phyloP scores from a whole-genome alignment of 192 early-diverging fungal genomes.

The Entomortierella chlamydospora region DNA sequence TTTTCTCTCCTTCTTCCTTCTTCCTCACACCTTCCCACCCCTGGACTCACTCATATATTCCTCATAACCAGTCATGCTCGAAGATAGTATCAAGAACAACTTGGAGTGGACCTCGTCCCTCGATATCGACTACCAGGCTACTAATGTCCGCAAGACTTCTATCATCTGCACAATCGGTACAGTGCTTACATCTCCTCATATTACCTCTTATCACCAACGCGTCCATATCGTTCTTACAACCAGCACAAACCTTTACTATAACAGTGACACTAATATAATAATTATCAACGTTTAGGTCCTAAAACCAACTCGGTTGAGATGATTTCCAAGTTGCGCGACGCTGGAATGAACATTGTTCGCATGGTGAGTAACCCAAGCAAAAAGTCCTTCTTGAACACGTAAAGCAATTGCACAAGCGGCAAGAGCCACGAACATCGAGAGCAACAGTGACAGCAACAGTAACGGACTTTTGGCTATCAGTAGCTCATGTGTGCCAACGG shows the following conservation, averaged over 20 bases:
- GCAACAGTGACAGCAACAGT: no score
- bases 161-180: slow-evolving; percentile 87
- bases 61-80: slow-evolving; percentile 22
- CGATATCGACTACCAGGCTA: slow-evolving; percentile 67
- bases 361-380: slow-evolving; percentile 54
- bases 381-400: neutral
- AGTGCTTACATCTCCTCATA: neutral
- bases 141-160: slow-evolving; percentile 80
- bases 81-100: slow-evolving; percentile 65
- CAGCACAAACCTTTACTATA: no score
- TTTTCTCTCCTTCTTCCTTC: neutral
- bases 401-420: no score
- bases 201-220: no score
- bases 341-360: slow-evolving; percentile 88
- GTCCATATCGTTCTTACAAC: no score
- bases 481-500: no score
- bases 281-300: no score
- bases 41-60: neutral
- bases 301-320: slow-evolving; percentile 83
- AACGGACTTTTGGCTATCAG: neutral
- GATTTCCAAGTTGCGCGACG: slow-evolving; percentile 76
- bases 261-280: no score
- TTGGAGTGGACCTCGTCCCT: slow-evolving; percentile 81
- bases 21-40: neutral
- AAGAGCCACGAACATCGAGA: neutral